These are phyloP conservation scores for Pythium aquatile DNA, from an alignment of 352 stramenopile species.

Conservation along the genomic window DNA sequence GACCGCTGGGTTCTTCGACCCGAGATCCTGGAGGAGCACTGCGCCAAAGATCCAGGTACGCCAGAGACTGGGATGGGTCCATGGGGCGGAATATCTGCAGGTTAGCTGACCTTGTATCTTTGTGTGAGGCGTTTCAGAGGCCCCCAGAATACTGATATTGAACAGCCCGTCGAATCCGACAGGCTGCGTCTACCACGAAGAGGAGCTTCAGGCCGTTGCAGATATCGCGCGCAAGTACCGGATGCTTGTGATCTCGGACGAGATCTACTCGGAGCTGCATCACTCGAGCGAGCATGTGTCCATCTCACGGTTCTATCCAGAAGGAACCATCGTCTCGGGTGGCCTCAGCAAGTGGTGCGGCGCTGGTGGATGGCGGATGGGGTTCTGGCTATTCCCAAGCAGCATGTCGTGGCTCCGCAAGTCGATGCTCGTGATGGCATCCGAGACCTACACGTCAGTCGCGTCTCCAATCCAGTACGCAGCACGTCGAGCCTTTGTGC, in stretches of 20 bases:
- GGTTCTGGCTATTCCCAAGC: conserved; percentile 83
- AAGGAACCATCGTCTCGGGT: conserved; percentile 86
- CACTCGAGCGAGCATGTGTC: conserved; percentile 72
- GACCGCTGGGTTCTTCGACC: conserved; percentile 80
- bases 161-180: conserved; percentile 88
- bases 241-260: conserved; percentile 87
- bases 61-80: not conserved
- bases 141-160: conserved; percentile 80
- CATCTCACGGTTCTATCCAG: conserved; percentile 84
- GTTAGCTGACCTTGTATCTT: not conserved
- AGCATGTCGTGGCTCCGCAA: conserved; percentile 79
- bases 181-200: conserved; percentile 74
- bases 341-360: conserved; percentile 89
- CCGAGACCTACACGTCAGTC: conserved; percentile 87
- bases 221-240: conserved; percentile 79
- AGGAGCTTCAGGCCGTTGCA: conserved; percentile 72
- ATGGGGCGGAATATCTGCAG: too few relatives aligned
- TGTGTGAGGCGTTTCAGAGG: conserved; percentile 37
- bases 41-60: conserved; percentile 72
- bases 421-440: conserved; percentile 88
- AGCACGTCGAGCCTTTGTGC: conserved; percentile 73
- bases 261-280: conserved; percentile 88
- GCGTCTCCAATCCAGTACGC: conserved; percentile 85
- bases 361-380: conserved; percentile 85
- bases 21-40: conserved; percentile 80